Evolutionary conservation across 2,329 filamentous ascomycete genomes (phyloP).

Genomic region (Coniella lustricola): DNA sequence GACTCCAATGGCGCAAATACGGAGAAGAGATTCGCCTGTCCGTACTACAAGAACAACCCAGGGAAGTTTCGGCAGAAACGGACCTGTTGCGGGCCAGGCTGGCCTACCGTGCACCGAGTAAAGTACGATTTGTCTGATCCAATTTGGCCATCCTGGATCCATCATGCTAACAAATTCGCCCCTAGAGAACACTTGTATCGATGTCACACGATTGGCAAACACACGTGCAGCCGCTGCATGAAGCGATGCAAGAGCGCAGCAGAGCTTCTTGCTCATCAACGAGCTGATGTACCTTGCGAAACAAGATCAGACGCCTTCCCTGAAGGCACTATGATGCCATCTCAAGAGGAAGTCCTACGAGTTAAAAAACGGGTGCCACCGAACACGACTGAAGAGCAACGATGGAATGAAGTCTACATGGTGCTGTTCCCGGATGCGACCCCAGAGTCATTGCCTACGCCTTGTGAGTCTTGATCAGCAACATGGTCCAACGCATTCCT

Average conservation of each 20-base stretch:
- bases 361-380: slow-evolving; percentile 16
- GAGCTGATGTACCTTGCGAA: slow-evolving; percentile 13
- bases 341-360: slow-evolving; percentile 13
- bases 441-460: slow-evolving; percentile 8
- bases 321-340: slow-evolving; percentile 16
- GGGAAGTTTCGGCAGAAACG: slow-evolving; percentile 15
- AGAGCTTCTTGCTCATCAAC: slow-evolving; percentile 15
- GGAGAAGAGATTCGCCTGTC: slow-evolving; percentile 16
- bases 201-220: slow-evolving; percentile 17
- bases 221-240: slow-evolving; percentile 16
- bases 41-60: slow-evolving; percentile 17
- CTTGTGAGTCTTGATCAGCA: slow-evolving; percentile 9
- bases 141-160: neutral
- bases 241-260: slow-evolving; percentile 14
- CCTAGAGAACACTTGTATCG: slow-evolving; percentile 15
- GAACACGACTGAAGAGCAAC: slow-evolving; percentile 15
- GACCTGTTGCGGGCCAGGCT: slow-evolving; percentile 17
- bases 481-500: neutral
- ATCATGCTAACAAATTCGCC: neutral
- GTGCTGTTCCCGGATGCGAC: slow-evolving; percentile 10
- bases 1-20: slow-evolving; percentile 1
- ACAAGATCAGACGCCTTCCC: slow-evolving; percentile 14
- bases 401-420: slow-evolving; percentile 15
- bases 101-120: slow-evolving; percentile 16
- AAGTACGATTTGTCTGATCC: slow-evolving; percentile 4